Base-by-base conservation (phyloP, 495 filamentous ascomycete genomes). In the Penicillium desertorum region DNA sequence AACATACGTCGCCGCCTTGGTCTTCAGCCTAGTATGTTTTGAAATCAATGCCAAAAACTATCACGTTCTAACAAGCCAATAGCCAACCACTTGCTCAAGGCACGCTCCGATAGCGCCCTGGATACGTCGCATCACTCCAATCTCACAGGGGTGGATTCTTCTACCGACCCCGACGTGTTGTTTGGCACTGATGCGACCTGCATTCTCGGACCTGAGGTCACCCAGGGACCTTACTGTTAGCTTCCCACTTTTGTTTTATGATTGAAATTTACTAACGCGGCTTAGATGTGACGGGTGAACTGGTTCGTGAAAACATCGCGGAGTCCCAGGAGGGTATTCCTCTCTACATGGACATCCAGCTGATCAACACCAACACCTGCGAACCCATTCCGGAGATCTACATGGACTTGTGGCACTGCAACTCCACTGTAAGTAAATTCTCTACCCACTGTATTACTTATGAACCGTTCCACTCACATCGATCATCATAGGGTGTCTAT, bases 381-480 rank as follows among this genome's bases (percentile, higher is more conserved):
- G 67, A 81, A 23, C 76, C 82, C 0, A 67, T 86, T 36, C 75
- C 78, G 0, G 66, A 78, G 49, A 68, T 81, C 30, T 88, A 81
- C 59, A 68, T 86, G 39, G 86, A 88, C 62, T 68, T 85, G 45
- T 87, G 85, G 83, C 79, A 81, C 64, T 77, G 72, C 67, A 82
- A 83, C 60, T 43, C 72, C 17, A 75, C 68, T 22, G 70, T 75
- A 19, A 51, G 58, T 45, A 14, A 5, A 41, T 4, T 8, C 23
- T 29, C n/a, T 2, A 4, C 2, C 17, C 19, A n/a, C 22, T 12
- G 4, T 20, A 4, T 44, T 4, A 10, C 12, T 5, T 32, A n/a
- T 8, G 23, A 73, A 30, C 5, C n/a, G 6, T 16, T 14, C 20
- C 19, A 47, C 11, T 39, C 2, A 45, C 5, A 17, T 19, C 19